Evolutionary conservation across 2,329 filamentous ascomycete genomes (phyloP).

Genomic region (Pezizomycotina sp.): DNA sequence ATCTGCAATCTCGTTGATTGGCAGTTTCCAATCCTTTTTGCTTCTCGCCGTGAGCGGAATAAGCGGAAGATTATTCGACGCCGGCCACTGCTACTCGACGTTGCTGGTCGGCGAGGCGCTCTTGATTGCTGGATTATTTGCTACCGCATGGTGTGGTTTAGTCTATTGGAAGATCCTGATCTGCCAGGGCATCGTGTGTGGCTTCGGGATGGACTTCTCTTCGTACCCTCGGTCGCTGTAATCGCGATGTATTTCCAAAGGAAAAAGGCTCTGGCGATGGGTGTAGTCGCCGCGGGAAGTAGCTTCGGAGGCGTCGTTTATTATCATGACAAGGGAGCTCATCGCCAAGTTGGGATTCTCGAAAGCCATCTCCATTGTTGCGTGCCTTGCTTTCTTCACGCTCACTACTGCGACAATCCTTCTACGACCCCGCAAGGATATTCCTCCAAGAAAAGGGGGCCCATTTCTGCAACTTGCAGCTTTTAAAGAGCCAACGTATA

Average conservation of each 20-base stretch:
- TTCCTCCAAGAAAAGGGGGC: conserved; percentile 26
- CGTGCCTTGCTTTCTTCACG: conserved; percentile 32
- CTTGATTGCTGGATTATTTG: conserved; percentile 35
- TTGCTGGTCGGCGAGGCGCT: conserved; percentile 32
- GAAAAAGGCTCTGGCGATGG: conserved; percentile 44
- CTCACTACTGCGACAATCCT: conserved; percentile 34
- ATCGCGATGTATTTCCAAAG: conserved; percentile 44
- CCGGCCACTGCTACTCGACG: conserved; percentile 34
- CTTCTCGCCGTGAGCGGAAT: conserved; percentile 36
- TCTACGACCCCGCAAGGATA: conserved; percentile 34
- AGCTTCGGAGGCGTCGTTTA: conserved; percentile 45
- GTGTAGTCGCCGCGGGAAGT: conserved; percentile 43
- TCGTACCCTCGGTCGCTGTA: conserved; percentile 39
- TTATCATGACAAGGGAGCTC: conserved; percentile 40
- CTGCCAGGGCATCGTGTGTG: conserved; percentile 41
- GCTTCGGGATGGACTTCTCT: conserved; percentile 39
- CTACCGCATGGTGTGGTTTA: conserved; percentile 32
- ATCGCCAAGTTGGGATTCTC: conserved; percentile 44
- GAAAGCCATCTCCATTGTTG: conserved; percentile 48
- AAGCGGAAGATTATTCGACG: conserved; percentile 37
- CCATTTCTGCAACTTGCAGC: conserved; percentile 37
- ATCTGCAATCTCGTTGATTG: conserved; percentile 40
- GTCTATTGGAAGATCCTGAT: conserved; percentile 30
- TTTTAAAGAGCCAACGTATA: conserved; percentile 37
- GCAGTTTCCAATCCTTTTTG: conserved; percentile 37